Percentiles rank a stretch among this genome's conserved stretches.
Conservation (phyloP, 169 alveolate species). For the Eimeria praecox region DNA sequence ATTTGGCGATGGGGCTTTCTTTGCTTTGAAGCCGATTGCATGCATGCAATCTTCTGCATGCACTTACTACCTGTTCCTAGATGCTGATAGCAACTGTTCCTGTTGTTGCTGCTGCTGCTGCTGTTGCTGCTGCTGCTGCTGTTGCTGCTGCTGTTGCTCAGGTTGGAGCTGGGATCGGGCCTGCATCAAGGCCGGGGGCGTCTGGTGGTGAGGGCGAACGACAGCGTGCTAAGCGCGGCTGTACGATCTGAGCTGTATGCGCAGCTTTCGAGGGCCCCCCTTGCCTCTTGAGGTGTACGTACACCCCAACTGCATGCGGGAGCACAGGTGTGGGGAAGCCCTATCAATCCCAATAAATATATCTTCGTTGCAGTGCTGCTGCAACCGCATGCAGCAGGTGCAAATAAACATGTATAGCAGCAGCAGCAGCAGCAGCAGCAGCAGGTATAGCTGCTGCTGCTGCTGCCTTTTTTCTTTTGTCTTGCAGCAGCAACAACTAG, state of each 20-base stretch:
- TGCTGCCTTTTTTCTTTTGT: conserved; percentile 24
- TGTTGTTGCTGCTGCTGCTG: not conserved
- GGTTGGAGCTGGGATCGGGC: conserved; percentile 65
- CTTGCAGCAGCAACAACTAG: conserved; percentile 4
- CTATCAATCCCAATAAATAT: not conserved
- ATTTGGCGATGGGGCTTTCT: not conserved
- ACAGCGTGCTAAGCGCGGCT: conserved; percentile 44
- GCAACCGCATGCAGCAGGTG: conserved; percentile 21
- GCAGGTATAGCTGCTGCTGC: not conserved
- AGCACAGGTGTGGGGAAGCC: not conserved
- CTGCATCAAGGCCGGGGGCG: conserved; percentile 62
- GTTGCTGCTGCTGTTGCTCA: not conserved
- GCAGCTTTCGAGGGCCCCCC: conserved; percentile 54
- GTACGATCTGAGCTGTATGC: conserved; percentile 62
- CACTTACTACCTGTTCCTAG: not conserved
- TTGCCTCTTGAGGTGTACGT: conserved; percentile 57
- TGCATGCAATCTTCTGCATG: not conserved
- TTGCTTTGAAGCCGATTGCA: not conserved
- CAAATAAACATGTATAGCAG: not conserved
- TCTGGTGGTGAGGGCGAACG: conserved; percentile 39
- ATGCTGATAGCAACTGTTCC: not conserved
- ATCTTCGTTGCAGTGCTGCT: not conserved
- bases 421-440: not conserved
- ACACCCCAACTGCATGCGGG: not conserved
- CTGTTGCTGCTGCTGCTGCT: conserved; percentile 4